Base-by-base conservation (phyloP, 306 rosid species). In the Malus domestica region DNA sequence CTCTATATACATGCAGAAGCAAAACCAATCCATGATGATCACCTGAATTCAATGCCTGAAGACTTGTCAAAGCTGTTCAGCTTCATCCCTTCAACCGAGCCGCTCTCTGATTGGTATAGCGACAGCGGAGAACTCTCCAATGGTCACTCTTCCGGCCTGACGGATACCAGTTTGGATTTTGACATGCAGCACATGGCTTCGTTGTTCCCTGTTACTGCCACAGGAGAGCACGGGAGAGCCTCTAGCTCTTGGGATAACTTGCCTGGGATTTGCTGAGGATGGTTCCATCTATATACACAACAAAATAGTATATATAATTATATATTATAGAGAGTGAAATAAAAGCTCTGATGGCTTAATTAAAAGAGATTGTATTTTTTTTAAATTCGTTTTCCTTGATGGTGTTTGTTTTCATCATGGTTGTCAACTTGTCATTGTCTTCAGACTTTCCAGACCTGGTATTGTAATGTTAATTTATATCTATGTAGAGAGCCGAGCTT, bases 231-330 rank as follows among this genome's bases (percentile, higher is more conserved):
- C 57, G 59, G 79, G 68, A 73, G 65, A 10, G 81, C 78, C 8
- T 77, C 80, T 81, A 83, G 82, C 82, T 6, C 89, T 46, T 92
- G 98, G 96, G 97, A 92, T 76, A 88, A 85, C 75, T 81, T 92
- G 71, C 89, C 95, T 59, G 84, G 88, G 44, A 83, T 94, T 16
- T 87, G 93, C 83, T 87, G 76, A 87, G 77, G 73, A 46, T 82
- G 66, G 54, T 19, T 57, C 10, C 7, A 51, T 14, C 4, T 5
- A 52, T 52, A 52, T 1, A 52, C 16, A 14, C 20, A 6, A 42
- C 58, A 52, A 14, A 52, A 52, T 16, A 14, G 6, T 52, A 52
- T 15, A 42, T 20, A 70, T 61, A 5, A 5, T 55, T 12, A 25
- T 11, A 23, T 60, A 61, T 61, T 61, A 61, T 32, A 10, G 27